These are phyloP conservation scores for Entophlyctis helioformis DNA, from an alignment of 192 early-diverging fungal genomes.

Conservation along the genomic window DNA sequence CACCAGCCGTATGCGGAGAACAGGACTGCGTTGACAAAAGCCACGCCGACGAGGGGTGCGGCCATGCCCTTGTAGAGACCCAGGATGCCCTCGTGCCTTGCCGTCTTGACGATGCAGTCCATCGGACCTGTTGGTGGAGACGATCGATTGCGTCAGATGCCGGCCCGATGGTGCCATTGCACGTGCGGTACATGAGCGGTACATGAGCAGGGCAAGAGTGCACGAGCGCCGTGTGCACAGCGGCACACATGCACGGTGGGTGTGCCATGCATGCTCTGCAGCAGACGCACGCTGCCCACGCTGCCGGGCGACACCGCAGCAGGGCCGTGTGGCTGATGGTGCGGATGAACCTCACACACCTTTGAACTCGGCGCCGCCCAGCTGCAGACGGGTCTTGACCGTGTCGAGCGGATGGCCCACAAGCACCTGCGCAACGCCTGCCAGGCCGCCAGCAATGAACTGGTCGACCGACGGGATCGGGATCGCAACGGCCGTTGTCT, in stretches of 20 bases:
- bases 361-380: slow-evolving; percentile 27
- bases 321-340: slow-evolving; percentile 61
- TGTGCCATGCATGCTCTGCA: too few relatives aligned
- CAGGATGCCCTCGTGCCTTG: slow-evolving; percentile 47
- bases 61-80: slow-evolving; percentile 81
- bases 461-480: slow-evolving; percentile 2
- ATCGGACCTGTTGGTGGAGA: slow-evolving; percentile 71
- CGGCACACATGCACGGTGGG: too few relatives aligned
- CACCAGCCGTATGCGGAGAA: slow-evolving; percentile 69
- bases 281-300: slow-evolving; percentile 59
- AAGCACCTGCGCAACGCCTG: slow-evolving; percentile 51
- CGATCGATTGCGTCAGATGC: too few relatives aligned
- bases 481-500: not conserved
- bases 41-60: slow-evolving; percentile 68
- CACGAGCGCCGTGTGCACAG: too few relatives aligned
- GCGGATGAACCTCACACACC: slow-evolving; percentile 41
- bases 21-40: slow-evolving; percentile 74
- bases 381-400: slow-evolving; percentile 45
- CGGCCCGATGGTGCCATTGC: too few relatives aligned
- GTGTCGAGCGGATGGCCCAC: slow-evolving; percentile 76
- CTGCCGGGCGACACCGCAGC: slow-evolving; percentile 49
- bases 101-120: slow-evolving; percentile 58
- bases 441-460: slow-evolving; percentile 25
- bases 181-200: too few relatives aligned
- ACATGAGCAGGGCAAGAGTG: too few relatives aligned